A percentile compares a stretch with the other conserved stretches of the same genome.
Conservation (phyloP, 2,329 filamentous ascomycete genomes). For the Talaromyces sp. region DNA sequence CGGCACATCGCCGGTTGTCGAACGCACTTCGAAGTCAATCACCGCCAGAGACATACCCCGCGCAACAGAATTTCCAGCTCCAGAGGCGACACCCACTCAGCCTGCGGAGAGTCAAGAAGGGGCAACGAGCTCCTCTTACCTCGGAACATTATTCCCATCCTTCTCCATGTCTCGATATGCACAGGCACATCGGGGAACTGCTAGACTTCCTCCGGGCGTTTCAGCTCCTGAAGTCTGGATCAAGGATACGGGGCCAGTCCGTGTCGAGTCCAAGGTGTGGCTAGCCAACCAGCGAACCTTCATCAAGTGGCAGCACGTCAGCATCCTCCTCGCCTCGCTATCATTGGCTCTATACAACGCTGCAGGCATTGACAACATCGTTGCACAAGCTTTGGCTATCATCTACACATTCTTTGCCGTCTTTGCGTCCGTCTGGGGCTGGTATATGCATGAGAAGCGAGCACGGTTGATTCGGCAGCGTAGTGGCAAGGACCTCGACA, state of each 20-base stretch:
- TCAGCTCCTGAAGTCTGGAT: constrained; percentile 80
- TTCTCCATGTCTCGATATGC: constrained; percentile 80
- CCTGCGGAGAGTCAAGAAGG: constrained; percentile 1
- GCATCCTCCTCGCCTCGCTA: constrained; percentile 77
- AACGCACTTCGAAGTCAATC: constrained; percentile 6
- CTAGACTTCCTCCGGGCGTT: constrained; percentile 77
- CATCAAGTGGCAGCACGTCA: constrained; percentile 97
- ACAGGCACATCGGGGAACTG: constrained; percentile 45
- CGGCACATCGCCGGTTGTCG: constrained; percentile 7
- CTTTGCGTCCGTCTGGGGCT: constrained; percentile 85
- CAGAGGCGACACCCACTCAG: background rate
- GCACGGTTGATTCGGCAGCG: constrained; percentile 75
- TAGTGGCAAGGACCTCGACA: constrained; percentile 91
- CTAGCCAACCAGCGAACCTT: constrained; percentile 97
- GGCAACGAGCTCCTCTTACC: constrained; percentile 11
- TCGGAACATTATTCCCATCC: constrained; percentile 62
- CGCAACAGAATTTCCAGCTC: constrained; percentile 10
- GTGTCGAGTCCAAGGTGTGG: constrained; percentile 97
- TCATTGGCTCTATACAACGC: constrained; percentile 86
- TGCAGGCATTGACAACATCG: constrained; percentile 66
- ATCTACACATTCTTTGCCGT: constrained; percentile 77
- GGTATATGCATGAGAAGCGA: constrained; percentile 72
- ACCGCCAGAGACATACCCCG: constrained; percentile 14
- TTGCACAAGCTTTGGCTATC: constrained; percentile 75
- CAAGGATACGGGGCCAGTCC: constrained; percentile 87